Base-by-base conservation (phyloP, 306 rosid species). In the Inga leiocalycina region DNA sequence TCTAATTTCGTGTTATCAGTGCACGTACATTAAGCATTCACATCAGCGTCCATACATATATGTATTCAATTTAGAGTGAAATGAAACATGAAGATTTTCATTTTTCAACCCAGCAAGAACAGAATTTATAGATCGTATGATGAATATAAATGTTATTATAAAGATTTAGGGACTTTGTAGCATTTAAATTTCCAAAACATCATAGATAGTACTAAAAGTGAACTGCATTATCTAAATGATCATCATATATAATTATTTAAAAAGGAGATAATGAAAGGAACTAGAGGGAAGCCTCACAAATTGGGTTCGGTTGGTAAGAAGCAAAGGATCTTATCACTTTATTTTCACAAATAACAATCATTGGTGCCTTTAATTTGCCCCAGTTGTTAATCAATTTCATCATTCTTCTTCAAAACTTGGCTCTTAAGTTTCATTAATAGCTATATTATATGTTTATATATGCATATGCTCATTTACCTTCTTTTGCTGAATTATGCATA, bases 271-370 rank as follows among this genome's bases (percentile, higher is more conserved):
- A 65, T 30, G 34, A 16, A 61, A 65, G 56, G 64, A 48, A 35
- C 41, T 5, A 67, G 11, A 20, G 71, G 74, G 74, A 11, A 64
- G 35, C 71, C 64, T 73, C 83, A 71, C 79, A 78, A 74, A 6
- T 79, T 73, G 80, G 79, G 87, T 84, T 27, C 71, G 83, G 87
- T 84, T 79, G 83, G 87, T 65, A n/a, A 79, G 80, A 51, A 74
- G 80, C 87, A 84, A 20, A 64, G 70, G 67, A 75, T 84, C 87
- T 74, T 59, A 66, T 79, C 87, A 54, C 83, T 73, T 79, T 73
- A 79, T 66, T 54, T 80, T 57, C 71, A 27, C 78, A 80, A 70
- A 80, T 80, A 3, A 71, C 77, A 54, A 80, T 79, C 74, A 78
- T 57, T 71, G 44, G 56, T 46, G 67, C 57, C 74, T 77, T 64